phyloP scores from a whole-genome alignment of 2,329 filamentous ascomycete species.

The Dendryphion nanum region DNA sequence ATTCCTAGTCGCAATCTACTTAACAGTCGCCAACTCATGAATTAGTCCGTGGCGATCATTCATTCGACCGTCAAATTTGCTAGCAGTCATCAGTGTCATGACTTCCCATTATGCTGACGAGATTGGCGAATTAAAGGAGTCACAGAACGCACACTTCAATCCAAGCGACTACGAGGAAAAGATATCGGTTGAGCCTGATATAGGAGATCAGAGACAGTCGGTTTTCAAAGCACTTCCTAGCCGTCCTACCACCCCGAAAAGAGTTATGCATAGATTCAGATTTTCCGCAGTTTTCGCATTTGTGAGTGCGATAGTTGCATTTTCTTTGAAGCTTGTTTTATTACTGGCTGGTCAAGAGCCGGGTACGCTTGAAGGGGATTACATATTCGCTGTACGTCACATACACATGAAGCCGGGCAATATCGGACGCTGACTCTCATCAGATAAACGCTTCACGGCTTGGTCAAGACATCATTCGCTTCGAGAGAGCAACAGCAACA shows the following conservation, averaged over 20 bases:
- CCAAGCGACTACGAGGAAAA: too few species aligned
- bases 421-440: conserved; percentile 1
- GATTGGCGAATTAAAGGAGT: too few species aligned
- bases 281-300: conserved; percentile 18
- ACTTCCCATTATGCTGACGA: too few species aligned
- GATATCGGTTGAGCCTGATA: conserved; percentile 9
- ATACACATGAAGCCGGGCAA: background rate
- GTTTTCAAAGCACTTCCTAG: conserved; percentile 17
- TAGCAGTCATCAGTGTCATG: too few species aligned
- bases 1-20: too few species aligned
- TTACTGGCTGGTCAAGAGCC: conserved; percentile 14
- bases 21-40: too few species aligned
- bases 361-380: conserved; percentile 13
- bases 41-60: too few species aligned
- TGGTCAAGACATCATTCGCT: conserved; percentile 14
- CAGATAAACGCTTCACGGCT: conserved; percentile 18
- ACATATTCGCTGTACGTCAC: conserved; percentile 18
- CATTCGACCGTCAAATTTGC: too few species aligned
- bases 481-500: conserved; percentile 11
- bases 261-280: conserved; percentile 18
- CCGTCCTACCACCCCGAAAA: conserved; percentile 16
- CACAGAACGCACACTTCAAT: too few species aligned
- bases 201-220: conserved; percentile 20
- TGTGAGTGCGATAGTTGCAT: conserved; percentile 10
- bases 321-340: conserved; percentile 17